Percentiles rank a stretch among this genome's conserved stretches.
These are phyloP conservation scores for Clavispora carvajalis DNA, from an alignment of 805 yeast genomes.

Conservation along the genomic window DNA sequence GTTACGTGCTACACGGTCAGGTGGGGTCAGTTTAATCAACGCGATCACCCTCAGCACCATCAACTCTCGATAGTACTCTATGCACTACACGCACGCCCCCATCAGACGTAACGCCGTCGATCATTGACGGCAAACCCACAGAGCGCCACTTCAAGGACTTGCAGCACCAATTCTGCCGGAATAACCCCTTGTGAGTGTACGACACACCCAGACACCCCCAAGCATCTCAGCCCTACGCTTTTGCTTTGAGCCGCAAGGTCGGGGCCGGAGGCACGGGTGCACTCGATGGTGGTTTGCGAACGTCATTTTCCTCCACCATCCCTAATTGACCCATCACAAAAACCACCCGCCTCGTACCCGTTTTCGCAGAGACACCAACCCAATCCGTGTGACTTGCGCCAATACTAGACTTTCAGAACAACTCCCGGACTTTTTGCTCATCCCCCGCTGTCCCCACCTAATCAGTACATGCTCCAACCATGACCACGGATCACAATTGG, in stretches of 20 bases:
- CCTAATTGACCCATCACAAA: constrained; percentile 3
- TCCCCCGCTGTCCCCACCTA: not conserved
- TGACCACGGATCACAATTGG: constrained; percentile 45
- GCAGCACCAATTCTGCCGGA: too few species aligned
- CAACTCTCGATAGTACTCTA: too few species aligned
- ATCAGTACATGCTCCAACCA: constrained; percentile 4
- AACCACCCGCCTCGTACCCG: not conserved
- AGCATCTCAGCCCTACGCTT: too few species aligned
- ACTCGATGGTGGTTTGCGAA: constrained; percentile 1
- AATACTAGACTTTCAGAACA: not conserved
- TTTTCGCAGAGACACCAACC: not conserved
- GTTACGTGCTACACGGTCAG: too few species aligned
- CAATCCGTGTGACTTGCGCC: not conserved
- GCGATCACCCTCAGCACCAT: too few species aligned
- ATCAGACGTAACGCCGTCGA: too few species aligned
- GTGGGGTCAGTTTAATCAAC: too few species aligned
- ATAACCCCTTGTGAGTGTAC: too few species aligned
- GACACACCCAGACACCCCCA: too few species aligned
- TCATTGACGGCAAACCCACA: too few species aligned
- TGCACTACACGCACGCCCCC: too few species aligned
- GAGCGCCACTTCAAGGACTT: too few species aligned
- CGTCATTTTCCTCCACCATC: constrained; percentile 10
- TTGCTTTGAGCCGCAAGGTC: not conserved
- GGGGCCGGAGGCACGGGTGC: not conserved
- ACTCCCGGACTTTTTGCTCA: not conserved